A percentile compares a stretch with the other conserved stretches of the same genome.
Evolutionary conservation across 73 alveolate genomes (phyloP).

Genomic region (Vitrella brassicaformis): DNA sequence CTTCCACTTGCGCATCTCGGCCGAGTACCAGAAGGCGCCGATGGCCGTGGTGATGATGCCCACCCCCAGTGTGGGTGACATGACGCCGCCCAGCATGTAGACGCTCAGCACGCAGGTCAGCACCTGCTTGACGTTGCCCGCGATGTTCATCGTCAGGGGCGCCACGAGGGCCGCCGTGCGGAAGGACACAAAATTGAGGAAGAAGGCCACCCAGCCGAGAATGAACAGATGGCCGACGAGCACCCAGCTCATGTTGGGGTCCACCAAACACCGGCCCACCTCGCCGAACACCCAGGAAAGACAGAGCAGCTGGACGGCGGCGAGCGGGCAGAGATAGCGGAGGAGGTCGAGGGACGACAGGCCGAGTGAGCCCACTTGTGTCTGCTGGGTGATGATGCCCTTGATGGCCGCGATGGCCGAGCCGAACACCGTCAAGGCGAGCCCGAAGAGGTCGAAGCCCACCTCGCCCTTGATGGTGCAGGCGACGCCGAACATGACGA

Average conservation of each 20-base stretch:
- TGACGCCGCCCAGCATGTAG: neutral
- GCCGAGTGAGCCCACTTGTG: neutral
- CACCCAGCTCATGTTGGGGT: neutral
- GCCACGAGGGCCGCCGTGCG: neutral
- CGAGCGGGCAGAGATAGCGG: neutral
- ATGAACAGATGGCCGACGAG: neutral
- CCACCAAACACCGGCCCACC: neutral
- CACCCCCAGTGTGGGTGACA: neutral
- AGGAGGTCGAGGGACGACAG: neutral
- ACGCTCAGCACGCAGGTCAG: neutral
- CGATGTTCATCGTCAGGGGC: neutral
- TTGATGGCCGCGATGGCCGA: neutral
- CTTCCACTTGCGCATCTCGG: neutral
- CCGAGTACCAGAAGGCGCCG: neutral
- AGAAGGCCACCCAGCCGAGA: neutral
- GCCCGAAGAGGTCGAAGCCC: neutral
- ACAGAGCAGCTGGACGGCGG: neutral
- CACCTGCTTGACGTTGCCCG: neutral
- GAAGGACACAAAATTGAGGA: neutral
- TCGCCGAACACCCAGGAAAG: neutral
- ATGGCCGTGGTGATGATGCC: neutral
- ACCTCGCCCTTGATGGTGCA: neutral
- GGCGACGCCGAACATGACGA: neutral
- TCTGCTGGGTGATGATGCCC: neutral
- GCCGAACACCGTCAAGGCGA: neutral